phyloP scores from a whole-genome alignment of 225 moss, liverwort and hornwort genomes.

The Bryum argenteum region DNA sequence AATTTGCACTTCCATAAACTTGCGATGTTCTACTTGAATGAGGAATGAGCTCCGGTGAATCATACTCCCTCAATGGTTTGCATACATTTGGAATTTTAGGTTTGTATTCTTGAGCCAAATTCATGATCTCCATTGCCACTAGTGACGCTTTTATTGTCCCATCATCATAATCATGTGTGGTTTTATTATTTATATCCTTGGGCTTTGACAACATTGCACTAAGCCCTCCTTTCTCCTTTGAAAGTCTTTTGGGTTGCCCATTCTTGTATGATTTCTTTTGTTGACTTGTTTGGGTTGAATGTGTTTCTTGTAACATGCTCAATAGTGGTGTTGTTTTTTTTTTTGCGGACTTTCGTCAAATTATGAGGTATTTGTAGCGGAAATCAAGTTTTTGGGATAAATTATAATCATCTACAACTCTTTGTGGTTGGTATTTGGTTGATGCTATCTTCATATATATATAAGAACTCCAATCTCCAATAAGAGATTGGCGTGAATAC shows the following conservation, averaged over 20 bases:
- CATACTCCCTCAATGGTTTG: neutral
- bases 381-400: too few species aligned
- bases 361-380: too few species aligned
- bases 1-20: neutral
- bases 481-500: too few species aligned
- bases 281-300: slow-evolving; percentile 8
- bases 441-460: too few species aligned
- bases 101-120: slow-evolving; percentile 10
- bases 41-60: neutral
- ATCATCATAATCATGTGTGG: accelerated
- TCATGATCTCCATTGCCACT: neutral
- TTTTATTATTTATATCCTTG: neutral
- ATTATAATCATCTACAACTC: too few species aligned
- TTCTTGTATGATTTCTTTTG: slow-evolving; percentile 3
- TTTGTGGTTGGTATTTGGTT: too few species aligned
- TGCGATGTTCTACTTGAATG: neutral
- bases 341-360: too few species aligned
- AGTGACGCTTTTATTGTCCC: neutral
- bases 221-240: neutral
- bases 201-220: neutral
- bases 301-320: slow-evolving; percentile 20
- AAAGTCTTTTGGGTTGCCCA: neutral
- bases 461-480: too few species aligned
- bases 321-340: too few species aligned
- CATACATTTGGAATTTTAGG: neutral